Percentiles rank a stretch among this genome's conserved stretches.
Conservation (phyloP, 73 alveolate species). For the Paramecium sonneborni region DNA sequence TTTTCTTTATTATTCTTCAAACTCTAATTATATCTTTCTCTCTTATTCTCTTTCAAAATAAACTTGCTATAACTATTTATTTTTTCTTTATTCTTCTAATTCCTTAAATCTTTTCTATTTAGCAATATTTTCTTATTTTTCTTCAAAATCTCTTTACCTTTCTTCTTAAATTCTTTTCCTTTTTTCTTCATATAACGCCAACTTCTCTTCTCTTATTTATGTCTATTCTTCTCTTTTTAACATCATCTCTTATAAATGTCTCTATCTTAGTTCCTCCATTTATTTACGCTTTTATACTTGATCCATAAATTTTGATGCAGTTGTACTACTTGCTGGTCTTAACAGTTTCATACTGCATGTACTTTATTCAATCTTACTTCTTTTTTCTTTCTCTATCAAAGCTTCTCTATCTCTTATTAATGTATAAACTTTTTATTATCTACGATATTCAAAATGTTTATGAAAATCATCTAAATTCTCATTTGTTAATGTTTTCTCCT, state of each 20-base stretch:
- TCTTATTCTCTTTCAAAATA: not conserved
- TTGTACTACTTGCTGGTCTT: not conserved
- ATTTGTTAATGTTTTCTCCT: not conserved
- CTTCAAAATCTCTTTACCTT: not conserved
- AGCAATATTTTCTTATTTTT: not conserved
- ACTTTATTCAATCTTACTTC: not conserved
- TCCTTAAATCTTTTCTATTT: not conserved
- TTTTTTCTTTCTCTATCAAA: constrained; percentile 29
- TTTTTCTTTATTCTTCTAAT: constrained; percentile 14
- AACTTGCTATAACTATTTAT: not conserved
- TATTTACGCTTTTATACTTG: not conserved
- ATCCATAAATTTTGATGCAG: not conserved
- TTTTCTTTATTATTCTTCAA: not conserved
- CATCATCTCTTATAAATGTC: not conserved
- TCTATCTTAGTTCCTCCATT: not conserved
- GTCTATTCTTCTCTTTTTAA: constrained; percentile 3
- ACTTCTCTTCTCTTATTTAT: not conserved
- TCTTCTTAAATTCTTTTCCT: not conserved
- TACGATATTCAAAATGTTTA: constrained; percentile 41
- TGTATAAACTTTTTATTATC: constrained; percentile 27
- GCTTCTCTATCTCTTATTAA: constrained; percentile 52
- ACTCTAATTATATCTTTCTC: not conserved
- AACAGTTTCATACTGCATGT: not conserved
- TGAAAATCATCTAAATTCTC: constrained; percentile 36
- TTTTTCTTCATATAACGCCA: not conserved